Evolutionary conservation across 257 asterid genomes (phyloP), one percentile per base, ranked within the genome.

Genomic region (Perilla frutescens): DNA sequence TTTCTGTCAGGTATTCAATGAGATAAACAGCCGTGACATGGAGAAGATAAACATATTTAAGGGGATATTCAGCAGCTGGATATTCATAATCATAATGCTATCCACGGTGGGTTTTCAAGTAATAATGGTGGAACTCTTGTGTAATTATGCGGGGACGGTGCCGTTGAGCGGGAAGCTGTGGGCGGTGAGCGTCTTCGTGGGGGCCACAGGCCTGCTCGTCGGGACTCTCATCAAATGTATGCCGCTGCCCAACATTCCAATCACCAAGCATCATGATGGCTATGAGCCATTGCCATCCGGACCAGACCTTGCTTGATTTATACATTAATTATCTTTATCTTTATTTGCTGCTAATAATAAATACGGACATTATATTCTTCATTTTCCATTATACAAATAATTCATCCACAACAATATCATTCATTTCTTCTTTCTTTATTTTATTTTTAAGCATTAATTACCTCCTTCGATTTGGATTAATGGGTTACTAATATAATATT

Each of bases 1-100:
- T 12, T 92, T 92, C 80, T 92, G 93, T 81, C 93, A 90, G 95
- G 89, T 91, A 50, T 91, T 92, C 82, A 92, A 92, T 15, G 96
- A 92, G 70, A 85, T 92, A 81, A 90, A 90, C 85, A 84, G 96
- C 78, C 93, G 96, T 1, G 96, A 90, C 48, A 87, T 90, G 92
- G 97, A 88, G 90, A 85, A 84, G 76, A 86, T 87, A 56, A 88
- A 92, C 80, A 74, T 92, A 15, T 79, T 92, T 49, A 65, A 72
- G 1, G 97, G 96, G 63, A 81, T 92, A 65, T 81, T 81, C 45
- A 76, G 86, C 63, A 92, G 96, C 82, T 84, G 91, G 90, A 76
- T 90, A 10, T 92, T 92, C 85, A 41, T 87, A 53, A 32, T 70
- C 48, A 80, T 92, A 66, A 77, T 90, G 67, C 66, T 71, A 56